Evolutionary conservation across 2,329 filamentous ascomycete species (phyloP).

Genomic region (Ophiostoma pallidulum): DNA sequence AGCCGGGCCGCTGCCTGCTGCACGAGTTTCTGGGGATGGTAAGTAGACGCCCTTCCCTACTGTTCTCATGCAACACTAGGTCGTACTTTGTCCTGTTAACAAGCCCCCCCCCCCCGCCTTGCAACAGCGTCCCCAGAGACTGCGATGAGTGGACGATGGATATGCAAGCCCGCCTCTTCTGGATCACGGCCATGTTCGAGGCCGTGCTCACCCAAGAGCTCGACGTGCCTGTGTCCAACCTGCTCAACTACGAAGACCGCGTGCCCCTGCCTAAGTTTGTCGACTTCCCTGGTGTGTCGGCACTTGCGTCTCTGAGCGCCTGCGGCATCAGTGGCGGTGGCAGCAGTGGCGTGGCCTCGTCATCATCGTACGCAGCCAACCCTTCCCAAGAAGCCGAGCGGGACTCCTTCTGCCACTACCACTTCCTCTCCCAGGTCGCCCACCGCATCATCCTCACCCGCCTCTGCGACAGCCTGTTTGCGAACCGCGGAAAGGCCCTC

Average conservation of each 20-base stretch:
- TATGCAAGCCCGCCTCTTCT: constrained; percentile 46
- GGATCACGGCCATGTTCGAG: constrained; percentile 47
- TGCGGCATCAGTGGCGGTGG: not conserved
- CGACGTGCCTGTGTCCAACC: constrained; percentile 39
- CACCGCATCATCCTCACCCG: constrained; percentile 46
- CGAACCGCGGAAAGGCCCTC: constrained; percentile 16
- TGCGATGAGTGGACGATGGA: constrained; percentile 44
- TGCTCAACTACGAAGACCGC: constrained; percentile 40
- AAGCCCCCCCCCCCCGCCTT: not conserved
- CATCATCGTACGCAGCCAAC: not conserved
- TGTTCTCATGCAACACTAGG: too few relatives aligned
- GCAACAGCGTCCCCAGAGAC: constrained; percentile 29
- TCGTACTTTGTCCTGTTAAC: too few relatives aligned
- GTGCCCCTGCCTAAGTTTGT: constrained; percentile 43
- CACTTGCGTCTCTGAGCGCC: constrained; percentile 3
- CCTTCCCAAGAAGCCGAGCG: constrained; percentile 9
- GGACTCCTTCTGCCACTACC: constrained; percentile 46
- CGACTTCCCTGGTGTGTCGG: constrained; percentile 14
- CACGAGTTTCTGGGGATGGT: constrained; percentile 36
- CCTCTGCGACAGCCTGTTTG: constrained; percentile 34
- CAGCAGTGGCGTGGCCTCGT: not conserved
- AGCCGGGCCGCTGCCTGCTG: constrained; percentile 42
- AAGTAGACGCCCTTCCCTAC: constrained; percentile 15
- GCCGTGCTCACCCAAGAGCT: constrained; percentile 46
- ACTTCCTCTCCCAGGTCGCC: constrained; percentile 47